Percentiles rank a stretch among this genome's conserved stretches.
Conservation (phyloP, 2,329 filamentous ascomycete species). For the Phialophora macrospora region DNA sequence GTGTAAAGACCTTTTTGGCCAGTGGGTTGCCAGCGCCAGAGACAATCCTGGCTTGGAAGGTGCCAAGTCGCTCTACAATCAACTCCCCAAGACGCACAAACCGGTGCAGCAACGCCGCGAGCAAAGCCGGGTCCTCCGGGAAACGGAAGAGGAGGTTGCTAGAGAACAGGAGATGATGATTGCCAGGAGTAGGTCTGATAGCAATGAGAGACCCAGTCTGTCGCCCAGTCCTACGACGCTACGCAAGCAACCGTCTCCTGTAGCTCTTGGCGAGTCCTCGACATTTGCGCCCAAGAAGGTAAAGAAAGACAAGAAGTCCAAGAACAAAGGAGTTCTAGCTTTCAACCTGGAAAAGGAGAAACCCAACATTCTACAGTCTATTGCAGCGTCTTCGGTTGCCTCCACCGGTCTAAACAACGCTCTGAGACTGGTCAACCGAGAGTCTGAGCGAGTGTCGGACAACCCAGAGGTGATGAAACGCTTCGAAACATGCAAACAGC, state of each 20-base stretch:
- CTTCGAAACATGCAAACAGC: constrained; percentile 84
- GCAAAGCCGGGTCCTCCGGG: constrained; percentile 79
- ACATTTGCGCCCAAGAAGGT: constrained; percentile 36
- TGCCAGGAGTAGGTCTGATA: constrained; percentile 29
- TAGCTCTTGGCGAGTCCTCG: constrained; percentile 36
- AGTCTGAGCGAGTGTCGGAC: constrained; percentile 83
- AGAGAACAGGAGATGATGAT: constrained; percentile 53
- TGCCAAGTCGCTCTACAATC: constrained; percentile 77
- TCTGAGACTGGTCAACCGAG: constrained; percentile 87
- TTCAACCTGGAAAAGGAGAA: constrained; percentile 91
- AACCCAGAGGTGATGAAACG: constrained; percentile 74
- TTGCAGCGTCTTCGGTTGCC: constrained; percentile 86
- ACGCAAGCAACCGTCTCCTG: constrained; percentile 34
- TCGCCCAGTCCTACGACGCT: constrained; percentile 32
- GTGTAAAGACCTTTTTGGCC: constrained; percentile 81
- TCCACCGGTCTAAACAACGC: constrained; percentile 89
- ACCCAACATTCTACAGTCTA: constrained; percentile 81
- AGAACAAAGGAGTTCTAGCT: constrained; percentile 57
- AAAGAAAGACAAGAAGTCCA: constrained; percentile 53
- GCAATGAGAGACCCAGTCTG: constrained; percentile 23
- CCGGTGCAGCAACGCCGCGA: constrained; percentile 68
- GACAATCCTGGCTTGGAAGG: constrained; percentile 77
- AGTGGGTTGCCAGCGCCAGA: constrained; percentile 83
- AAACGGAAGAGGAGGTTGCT: constrained; percentile 73
- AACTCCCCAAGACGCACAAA: constrained; percentile 70